phyloP scores from a whole-genome alignment of 2,329 filamentous ascomycete genomes.

The Lachnellula occidentalis region DNA sequence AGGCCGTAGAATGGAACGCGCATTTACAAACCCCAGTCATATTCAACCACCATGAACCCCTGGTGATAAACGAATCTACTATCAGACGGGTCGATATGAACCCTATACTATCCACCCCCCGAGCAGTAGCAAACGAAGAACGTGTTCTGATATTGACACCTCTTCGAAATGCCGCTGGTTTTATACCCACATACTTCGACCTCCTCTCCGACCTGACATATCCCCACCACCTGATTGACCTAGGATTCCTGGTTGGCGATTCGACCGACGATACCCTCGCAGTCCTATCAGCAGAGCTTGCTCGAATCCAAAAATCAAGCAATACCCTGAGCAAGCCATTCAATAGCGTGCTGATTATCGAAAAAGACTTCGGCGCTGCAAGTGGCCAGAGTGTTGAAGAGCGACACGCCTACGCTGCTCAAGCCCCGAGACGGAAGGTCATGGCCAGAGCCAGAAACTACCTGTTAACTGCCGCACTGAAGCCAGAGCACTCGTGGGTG shows the following conservation, averaged over 20 bases:
- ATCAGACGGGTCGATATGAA: conserved; percentile 84
- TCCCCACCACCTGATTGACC: conserved; percentile 89
- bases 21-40: conserved; percentile 89
- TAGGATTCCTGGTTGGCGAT: conserved; percentile 91
- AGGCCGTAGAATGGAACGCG: conserved; percentile 82
- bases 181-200: conserved; percentile 88
- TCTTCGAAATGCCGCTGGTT: conserved; percentile 78
- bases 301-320: conserved; percentile 76
- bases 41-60: conserved; percentile 89
- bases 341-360: conserved; percentile 74
- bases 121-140: conserved; percentile 76
- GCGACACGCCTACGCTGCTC: conserved; percentile 78
- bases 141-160: conserved; percentile 88
- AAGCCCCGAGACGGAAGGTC: conserved; percentile 82
- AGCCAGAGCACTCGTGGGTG: conserved; percentile 95
- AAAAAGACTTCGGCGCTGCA: conserved; percentile 75
- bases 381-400: conserved; percentile 70
- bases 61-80: conserved; percentile 74
- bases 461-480: conserved; percentile 74
- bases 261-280: conserved; percentile 86
- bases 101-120: conserved; percentile 70
- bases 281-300: conserved; percentile 76
- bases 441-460: conserved; percentile 93
- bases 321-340: conserved; percentile 71
- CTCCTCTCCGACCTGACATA: conserved; percentile 86